Evolutionary conservation across 139 green algal genomes (phyloP), one percentile per base, ranked within the genome.

Genomic region (Spirogloea muscicola): DNA sequence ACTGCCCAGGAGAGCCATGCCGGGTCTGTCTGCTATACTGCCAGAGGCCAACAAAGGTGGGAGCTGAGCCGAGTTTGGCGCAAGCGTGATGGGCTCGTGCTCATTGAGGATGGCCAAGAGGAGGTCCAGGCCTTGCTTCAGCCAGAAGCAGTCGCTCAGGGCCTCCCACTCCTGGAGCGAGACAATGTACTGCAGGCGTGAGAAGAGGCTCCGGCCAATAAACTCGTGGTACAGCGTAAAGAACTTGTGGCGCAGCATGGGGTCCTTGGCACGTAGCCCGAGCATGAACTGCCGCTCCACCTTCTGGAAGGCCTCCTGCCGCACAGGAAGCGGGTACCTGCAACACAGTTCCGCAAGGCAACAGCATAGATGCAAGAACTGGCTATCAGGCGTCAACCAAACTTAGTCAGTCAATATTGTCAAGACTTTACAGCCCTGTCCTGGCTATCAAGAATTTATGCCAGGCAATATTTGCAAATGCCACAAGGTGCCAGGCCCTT

Each of bases 101-200:
- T 93, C 89, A 0, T 87, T 77, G 1, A 98, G 84, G 6, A 89
- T 86, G 16, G 90, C 84, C 40, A 98, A 86, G 5, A 98, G 81
- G 46, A 98, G 79, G 63, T 96, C 92, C 76, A 98, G 69, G 25
- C 86, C 94, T 57, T 96, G 91, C 76, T 95, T 96, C 3, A 98
- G 85, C 94, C 94, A 99, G 84, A 98, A 99, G 33, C 74, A 88
- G 62, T 84, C 64, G 1, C 81, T 80, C 49, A 96, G 86, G 3
- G 89, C 86, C 57, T 96, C 90, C 94, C 94, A 97, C 52, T 96
- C 91, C 79, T 99, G 94, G 2, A 51, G 62, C 52, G 84, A 63
- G 16, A 99, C 85, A 49, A 98, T 91, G 73, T 94, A 96, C 46
- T 91, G 86, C 65, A 99, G 85, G 37, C 94, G 87, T 37, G 92